Base-by-base conservation (phyloP, 73 alveolate species). In the Effrenium voratum region DNA sequence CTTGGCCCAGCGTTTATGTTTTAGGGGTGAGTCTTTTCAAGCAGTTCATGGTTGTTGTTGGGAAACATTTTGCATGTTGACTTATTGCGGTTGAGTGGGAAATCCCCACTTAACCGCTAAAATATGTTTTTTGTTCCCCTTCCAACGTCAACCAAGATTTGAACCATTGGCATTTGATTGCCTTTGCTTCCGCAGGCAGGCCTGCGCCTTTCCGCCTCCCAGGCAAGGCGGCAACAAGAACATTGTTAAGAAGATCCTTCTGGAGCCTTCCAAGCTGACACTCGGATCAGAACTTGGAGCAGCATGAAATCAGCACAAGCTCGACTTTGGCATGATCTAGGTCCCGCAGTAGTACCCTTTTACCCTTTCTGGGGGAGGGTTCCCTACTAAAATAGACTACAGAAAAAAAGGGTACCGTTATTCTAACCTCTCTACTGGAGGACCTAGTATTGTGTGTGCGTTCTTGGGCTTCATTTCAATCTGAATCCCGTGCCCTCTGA, bases 161-260 rank as follows among this genome's bases (percentile, higher is more conserved):
- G n/a, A n/a, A n/a, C n/a, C n/a, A n/a, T n/a, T n/a, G n/a, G n/a
- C 19, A 12, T 19, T 52, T 52, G 63, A 52, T 52, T 19, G 26
- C 26, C 19, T 52, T 52, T 63, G 41, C 36, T 3, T 22, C 30
- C 41, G 36, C 19, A 63, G 4, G 76, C 8, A 63, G 19, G 36
- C 30, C 6, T 5, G 36, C 34, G 38, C 46, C 86, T 16, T 16
- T 76, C 59, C 86, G 40, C 66, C 13, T 45, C 46, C 41, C 3
- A 82, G 92, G 92, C 92, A 82, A 82, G 92, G 92, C 19, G 50
- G 92, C 92, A 82, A 82, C 73, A 82, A 82, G 92, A 82, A 82
- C 73, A 49, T 82, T 43, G 34, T 82, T 50, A 82, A 82, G 92
- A 82, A 16, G 28, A 50, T 82, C 38, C 46, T 73, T 26, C 36